Conservation (phyloP, 2,329 filamentous ascomycete genomes). For the Waltergamsia citrina region DNA sequence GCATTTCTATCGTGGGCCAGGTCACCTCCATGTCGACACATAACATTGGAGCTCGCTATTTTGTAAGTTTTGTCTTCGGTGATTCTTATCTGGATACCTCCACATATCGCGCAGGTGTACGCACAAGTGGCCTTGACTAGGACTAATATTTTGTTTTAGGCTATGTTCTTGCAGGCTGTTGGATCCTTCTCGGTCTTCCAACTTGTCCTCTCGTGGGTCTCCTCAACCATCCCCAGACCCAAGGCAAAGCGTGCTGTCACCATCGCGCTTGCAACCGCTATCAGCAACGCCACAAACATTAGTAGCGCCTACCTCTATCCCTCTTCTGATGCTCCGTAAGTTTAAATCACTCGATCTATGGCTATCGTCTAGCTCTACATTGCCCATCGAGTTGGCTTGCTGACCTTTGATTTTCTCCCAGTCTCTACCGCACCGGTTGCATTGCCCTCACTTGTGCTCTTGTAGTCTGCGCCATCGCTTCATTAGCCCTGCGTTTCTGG, state of each 20-base stretch:
- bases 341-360: too few species aligned
- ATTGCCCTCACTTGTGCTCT: conserved; percentile 2
- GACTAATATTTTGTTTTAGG: too few species aligned
- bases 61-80: too few species aligned
- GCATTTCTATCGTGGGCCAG: conserved; percentile 4
- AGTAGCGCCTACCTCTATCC: conserved; percentile 3
- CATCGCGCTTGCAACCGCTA: conserved; percentile 4
- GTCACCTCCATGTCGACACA: conserved; percentile 2
- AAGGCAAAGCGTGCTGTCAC: conserved; percentile 5
- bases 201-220: conserved; percentile 4
- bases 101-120: too few species aligned
- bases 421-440: conserved; percentile 3
- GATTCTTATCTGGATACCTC: too few species aligned
- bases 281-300: conserved; percentile 3
- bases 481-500: conserved; percentile 2
- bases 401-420: not conserved
- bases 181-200: conserved; percentile 4
- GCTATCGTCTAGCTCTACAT: too few species aligned
- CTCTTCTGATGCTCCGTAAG: conserved; percentile 3
- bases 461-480: conserved; percentile 1
- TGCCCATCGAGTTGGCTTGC: too few species aligned
- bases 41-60: conserved; percentile 4
- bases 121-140: too few species aligned
- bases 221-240: conserved; percentile 3
- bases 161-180: conserved; percentile 3